Evolutionary conservation across 345 rosid species (phyloP).

Genomic region (Eucalyptus dawsonii): DNA sequence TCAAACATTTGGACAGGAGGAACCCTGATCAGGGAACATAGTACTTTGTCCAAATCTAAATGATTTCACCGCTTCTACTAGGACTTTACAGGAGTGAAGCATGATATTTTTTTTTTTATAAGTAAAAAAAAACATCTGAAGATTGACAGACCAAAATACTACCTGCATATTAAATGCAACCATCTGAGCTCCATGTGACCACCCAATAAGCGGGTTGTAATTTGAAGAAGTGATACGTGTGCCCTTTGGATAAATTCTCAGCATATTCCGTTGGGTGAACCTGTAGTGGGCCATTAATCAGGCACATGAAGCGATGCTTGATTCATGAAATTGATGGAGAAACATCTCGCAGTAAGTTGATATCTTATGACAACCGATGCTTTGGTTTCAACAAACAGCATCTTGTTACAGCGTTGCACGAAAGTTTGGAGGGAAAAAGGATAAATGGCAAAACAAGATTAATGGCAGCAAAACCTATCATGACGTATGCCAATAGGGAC

Average conservation of each 20-base stretch:
- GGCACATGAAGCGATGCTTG: not conserved
- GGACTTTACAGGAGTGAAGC: not conserved
- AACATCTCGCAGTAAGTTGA: not conserved
- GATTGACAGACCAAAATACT: constrained; percentile 4
- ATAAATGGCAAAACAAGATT: not conserved
- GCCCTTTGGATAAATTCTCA: constrained; percentile 88
- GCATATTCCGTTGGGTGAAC: constrained; percentile 26
- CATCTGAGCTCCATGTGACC: constrained; percentile 99
- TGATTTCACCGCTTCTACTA: not conserved
- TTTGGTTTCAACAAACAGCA: not conserved
- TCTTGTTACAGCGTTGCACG: not conserved
- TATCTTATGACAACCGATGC: not conserved
- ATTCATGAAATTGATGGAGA: not conserved
- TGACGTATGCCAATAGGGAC: not conserved
- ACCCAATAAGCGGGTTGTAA: constrained; percentile 75
- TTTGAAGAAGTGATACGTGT: constrained; percentile 79
- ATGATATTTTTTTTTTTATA: not conserved
- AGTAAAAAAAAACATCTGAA: not conserved
- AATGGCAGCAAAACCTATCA: not conserved
- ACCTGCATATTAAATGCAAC: constrained; percentile 98
- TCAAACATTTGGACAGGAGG: not conserved
- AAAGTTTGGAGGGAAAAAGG: not conserved
- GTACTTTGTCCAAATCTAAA: not conserved
- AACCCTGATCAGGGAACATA: not conserved
- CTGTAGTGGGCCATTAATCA: constrained; percentile 13